Evolutionary conservation across 805 yeast species (phyloP).

Genomic region (Wilhelminamyces savonicus): DNA sequence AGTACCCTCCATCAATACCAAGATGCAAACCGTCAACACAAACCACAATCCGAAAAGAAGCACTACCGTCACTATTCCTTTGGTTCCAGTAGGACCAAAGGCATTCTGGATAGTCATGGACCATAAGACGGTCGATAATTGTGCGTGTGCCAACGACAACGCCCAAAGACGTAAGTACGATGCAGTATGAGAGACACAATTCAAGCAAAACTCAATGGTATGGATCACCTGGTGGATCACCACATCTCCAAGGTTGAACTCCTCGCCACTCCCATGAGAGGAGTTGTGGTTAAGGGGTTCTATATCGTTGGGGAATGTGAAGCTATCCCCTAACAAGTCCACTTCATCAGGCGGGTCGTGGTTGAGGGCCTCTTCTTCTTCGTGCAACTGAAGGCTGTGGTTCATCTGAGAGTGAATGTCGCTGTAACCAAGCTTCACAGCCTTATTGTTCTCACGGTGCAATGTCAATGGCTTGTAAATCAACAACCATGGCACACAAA

Average conservation of each 20-base stretch:
- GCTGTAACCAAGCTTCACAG: constrained; percentile 39
- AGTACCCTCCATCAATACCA: constrained; percentile 97
- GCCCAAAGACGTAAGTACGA: constrained; percentile 97
- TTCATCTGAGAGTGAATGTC: constrained; percentile 25
- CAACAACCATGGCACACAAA: constrained; percentile 90
- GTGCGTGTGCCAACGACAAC: constrained; percentile 92
- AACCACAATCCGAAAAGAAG: constrained; percentile 93
- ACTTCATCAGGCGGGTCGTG: constrained; percentile 17
- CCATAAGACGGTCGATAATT: constrained; percentile 93
- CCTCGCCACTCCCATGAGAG: constrained; percentile 45
- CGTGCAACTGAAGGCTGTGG: constrained; percentile 30
- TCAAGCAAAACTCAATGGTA: constrained; percentile 94
- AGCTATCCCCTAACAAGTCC: constrained; percentile 11
- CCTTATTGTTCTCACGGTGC: constrained; percentile 49
- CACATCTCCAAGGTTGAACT: constrained; percentile 80
- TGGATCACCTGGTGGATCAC: constrained; percentile 97
- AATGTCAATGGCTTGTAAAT: constrained; percentile 76
- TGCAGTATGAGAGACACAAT: constrained; percentile 98
- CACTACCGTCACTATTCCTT: constrained; percentile 72
- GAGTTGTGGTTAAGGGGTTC: constrained; percentile 28
- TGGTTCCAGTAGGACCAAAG: constrained; percentile 56
- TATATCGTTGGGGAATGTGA: constrained; percentile 29
- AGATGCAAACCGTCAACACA: constrained; percentile 78
- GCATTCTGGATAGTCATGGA: constrained; percentile 85
- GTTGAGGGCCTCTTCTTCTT: constrained; percentile 15